Percentiles rank a stretch among this genome's conserved stretches.
Conservation (phyloP, 2,329 filamentous ascomycete genomes). For the Aspergillus quadricinctus region DNA sequence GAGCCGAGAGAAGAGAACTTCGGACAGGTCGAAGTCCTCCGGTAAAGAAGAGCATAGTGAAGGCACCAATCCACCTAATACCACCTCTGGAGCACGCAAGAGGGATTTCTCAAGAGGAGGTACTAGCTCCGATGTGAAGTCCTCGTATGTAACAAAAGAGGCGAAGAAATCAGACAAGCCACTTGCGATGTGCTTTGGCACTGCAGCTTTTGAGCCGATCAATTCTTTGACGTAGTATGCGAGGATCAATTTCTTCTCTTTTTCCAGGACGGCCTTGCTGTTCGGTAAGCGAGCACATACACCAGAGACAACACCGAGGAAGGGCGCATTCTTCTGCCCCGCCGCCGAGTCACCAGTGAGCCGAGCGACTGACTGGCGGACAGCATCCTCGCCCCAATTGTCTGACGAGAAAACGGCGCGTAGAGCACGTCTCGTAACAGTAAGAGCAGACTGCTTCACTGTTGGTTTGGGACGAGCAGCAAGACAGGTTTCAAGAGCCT, state of each 20-base stretch:
- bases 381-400: conserved; percentile 54
- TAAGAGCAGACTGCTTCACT: conserved; percentile 68
- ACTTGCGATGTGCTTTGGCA: conserved; percentile 68
- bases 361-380: conserved; percentile 59
- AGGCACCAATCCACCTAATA: conserved; percentile 73
- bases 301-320: conserved; percentile 82
- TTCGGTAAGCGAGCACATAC: conserved; percentile 70
- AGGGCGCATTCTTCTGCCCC: conserved; percentile 65
- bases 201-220: conserved; percentile 67
- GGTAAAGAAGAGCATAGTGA: conserved; percentile 69
- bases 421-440: conserved; percentile 74
- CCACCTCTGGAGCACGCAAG: conserved; percentile 82
- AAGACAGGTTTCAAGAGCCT: conserved; percentile 73
- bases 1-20: conserved; percentile 65
- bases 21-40: conserved; percentile 68
- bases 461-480: conserved; percentile 59
- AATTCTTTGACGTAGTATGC: conserved; percentile 83
- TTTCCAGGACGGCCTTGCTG: conserved; percentile 59
- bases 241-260: conserved; percentile 68
- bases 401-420: conserved; percentile 65
- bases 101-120: conserved; percentile 85
- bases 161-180: conserved; percentile 79
- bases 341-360: conserved; percentile 66
- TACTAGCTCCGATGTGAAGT: conserved; percentile 70
- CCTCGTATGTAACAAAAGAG: conserved; percentile 67